Conservation (phyloP, 179 eudicot species). For the Nepenthes alata region DNA sequence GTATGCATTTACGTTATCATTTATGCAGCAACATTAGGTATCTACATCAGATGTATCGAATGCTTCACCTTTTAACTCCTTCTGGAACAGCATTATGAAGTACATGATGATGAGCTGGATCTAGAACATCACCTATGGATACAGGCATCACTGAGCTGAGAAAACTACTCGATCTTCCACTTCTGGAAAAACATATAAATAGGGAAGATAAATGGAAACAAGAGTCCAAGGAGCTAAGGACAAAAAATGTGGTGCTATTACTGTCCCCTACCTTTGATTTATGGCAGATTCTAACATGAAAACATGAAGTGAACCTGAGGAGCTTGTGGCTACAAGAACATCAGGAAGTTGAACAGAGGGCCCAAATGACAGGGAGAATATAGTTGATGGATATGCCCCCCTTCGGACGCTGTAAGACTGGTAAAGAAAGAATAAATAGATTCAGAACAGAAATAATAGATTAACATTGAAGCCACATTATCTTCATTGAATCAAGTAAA, state of each 20-base stretch:
- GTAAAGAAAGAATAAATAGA: conserved; percentile 19
- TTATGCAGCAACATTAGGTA: neutral
- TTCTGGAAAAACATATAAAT: conserved; percentile 16
- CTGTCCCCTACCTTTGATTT: conserved; percentile 44
- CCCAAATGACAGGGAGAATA: conserved; percentile 80
- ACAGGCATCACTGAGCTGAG: conserved; percentile 64
- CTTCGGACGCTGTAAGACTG: conserved; percentile 89
- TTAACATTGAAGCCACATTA: neutral
- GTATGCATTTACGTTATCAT: neutral
- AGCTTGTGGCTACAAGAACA: conserved; percentile 73
- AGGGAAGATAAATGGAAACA: neutral
- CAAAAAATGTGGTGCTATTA: neutral
- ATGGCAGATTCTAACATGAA: conserved; percentile 50
- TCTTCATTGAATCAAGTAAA: neutral
- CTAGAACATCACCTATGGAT: conserved; percentile 59
- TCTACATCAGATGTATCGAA: neutral
- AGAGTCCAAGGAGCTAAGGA: neutral
- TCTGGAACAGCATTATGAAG: conserved; percentile 75
- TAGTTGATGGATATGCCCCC: conserved; percentile 74
- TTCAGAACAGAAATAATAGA: conserved; percentile 7
- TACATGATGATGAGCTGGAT: conserved; percentile 79
- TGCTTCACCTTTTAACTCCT: conserved; percentile 65
- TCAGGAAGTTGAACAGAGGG: conserved; percentile 64
- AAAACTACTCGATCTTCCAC: conserved; percentile 44
- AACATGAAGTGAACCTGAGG: conserved; percentile 78